phyloP scores from a whole-genome alignment of 352 stramenopile species.

The Pythium phragmiticola region DNA sequence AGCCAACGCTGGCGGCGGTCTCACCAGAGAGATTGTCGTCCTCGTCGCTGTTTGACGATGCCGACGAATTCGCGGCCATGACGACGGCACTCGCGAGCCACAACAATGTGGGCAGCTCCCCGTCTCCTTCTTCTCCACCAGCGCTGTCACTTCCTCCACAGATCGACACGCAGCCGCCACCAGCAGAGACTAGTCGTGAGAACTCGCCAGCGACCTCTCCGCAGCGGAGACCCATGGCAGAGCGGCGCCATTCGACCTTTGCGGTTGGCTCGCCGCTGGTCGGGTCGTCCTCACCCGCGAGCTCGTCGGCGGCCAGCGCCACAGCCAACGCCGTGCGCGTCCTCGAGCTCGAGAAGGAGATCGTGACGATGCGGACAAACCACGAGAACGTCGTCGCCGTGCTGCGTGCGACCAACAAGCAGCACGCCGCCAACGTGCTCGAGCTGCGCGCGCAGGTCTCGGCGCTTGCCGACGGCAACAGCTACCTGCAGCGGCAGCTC shows the following conservation, averaged over 20 bases:
- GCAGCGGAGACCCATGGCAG: slow-evolving; percentile 4
- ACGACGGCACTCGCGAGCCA: slow-evolving; percentile 21
- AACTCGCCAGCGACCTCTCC: slow-evolving; percentile 13
- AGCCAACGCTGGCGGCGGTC: background rate
- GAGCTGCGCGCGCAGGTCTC: slow-evolving; percentile 64
- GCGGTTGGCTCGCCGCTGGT: slow-evolving; percentile 13
- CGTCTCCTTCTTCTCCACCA: background rate
- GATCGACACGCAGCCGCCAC: background rate
- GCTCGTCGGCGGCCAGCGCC: background rate
- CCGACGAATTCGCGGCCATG: slow-evolving; percentile 20
- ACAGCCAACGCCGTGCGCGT: slow-evolving; percentile 31
- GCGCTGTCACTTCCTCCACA: slow-evolving; percentile 14
- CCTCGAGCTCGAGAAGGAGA: slow-evolving; percentile 61
- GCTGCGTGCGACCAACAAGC: slow-evolving; percentile 65
- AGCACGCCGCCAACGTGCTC: slow-evolving; percentile 62
- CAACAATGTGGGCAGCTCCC: slow-evolving; percentile 20
- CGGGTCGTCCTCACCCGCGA: slow-evolving; percentile 18
- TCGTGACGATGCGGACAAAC: slow-evolving; percentile 56
- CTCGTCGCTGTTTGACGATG: slow-evolving; percentile 26
- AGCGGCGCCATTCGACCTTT: slow-evolving; percentile 28
- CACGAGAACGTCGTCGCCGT: slow-evolving; percentile 72
- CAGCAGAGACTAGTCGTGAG: background rate
- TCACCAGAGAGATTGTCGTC: background rate
- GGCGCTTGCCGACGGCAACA: slow-evolving; percentile 54
- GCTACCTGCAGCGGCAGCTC: slow-evolving; percentile 61